phyloP scores from a whole-genome alignment of 1,284 basidiomycete species.

The Ceratobasidium sp. region DNA sequence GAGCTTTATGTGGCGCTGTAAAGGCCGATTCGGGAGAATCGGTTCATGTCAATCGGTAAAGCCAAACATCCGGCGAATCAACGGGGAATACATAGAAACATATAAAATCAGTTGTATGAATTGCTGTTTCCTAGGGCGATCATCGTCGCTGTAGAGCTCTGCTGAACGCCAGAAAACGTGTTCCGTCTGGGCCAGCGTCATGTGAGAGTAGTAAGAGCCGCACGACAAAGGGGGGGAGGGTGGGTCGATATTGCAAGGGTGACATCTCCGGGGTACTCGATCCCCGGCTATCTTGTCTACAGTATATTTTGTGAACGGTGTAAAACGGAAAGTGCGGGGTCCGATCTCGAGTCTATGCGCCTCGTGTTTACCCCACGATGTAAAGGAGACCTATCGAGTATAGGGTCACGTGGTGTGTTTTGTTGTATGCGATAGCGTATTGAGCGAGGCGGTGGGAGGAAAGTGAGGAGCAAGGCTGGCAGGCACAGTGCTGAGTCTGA shows the following conservation, averaged over 20 bases:
- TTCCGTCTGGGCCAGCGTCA: slow-evolving; percentile 3
- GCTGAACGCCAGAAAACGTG: slow-evolving; percentile 17
- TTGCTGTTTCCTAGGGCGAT: slow-evolving; percentile 8
- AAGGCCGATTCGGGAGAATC: not conserved
- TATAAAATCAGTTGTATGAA: not conserved
- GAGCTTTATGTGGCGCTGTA: not conserved
- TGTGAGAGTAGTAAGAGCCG: no score
- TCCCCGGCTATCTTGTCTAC: no score
- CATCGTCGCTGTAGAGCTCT: not conserved
- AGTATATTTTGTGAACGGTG: no score
- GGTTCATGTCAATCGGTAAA: not conserved
- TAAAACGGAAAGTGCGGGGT: no score
- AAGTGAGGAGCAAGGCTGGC: no score
- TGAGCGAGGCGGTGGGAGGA: no score
- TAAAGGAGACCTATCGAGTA: not conserved
- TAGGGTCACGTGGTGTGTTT: slow-evolving; percentile 35
- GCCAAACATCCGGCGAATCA: slow-evolving; percentile 13
- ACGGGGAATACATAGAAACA: no score
- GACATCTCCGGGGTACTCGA: no score
- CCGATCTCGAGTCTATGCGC: not conserved
- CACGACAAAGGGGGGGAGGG: no score
- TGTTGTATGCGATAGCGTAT: no score
- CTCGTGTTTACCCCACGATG: not conserved
- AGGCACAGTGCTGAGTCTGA: no score
- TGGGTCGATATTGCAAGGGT: no score